Base-by-base conservation (phyloP, 352 stramenopile genomes). In the Hyaloperonospora brassicae region DNA sequence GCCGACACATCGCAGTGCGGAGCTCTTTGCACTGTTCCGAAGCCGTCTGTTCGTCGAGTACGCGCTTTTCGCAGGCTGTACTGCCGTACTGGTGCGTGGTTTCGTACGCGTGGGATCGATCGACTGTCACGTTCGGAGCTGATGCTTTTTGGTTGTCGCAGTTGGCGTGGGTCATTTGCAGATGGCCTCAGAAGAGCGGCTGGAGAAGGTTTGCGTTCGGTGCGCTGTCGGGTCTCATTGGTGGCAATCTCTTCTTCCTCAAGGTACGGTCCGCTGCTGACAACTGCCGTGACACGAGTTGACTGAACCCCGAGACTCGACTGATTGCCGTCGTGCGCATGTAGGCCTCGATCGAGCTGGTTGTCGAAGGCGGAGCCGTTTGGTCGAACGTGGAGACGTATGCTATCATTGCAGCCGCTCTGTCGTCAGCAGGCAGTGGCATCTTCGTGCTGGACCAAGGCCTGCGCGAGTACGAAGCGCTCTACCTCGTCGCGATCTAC, bases 401-500 rank as follows among this genome's bases (percentile, higher is more conserved):
- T 53, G 27, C 79, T 41, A 91, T 93, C 68, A 70, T 93, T 30
- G 57, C 56, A 0, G 59, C 66, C 5, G 79, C 83, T 34, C 65
- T 93, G 27, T 82, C 73, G 2, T 72, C 76, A 14, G 80, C 83
- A 25, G 81, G 80, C 2, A 75, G 81, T 5, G 83, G 83, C 23
- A 92, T 93, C 45, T 93, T 87, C 62, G 68, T 93, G 1, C 55
- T 93, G 6, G 72, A 93, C 55, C 64, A 74, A 5, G 81, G 81
- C 3, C 53, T 93, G 41, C 77, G 78, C 25, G 80, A 93, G 61
- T 93, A 93, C 56, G 83, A 93, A n/a, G 83, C 83, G 13, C 68
- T 93, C 31, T 89, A 91, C 59, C 64, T 93, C 46, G 83, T 93
- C 11, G 79, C 83, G 5, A 90, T 91, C 47, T 93, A 93, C 57